Base-by-base conservation (phyloP, 345 rosid species). In the Salix exigua region DNA sequence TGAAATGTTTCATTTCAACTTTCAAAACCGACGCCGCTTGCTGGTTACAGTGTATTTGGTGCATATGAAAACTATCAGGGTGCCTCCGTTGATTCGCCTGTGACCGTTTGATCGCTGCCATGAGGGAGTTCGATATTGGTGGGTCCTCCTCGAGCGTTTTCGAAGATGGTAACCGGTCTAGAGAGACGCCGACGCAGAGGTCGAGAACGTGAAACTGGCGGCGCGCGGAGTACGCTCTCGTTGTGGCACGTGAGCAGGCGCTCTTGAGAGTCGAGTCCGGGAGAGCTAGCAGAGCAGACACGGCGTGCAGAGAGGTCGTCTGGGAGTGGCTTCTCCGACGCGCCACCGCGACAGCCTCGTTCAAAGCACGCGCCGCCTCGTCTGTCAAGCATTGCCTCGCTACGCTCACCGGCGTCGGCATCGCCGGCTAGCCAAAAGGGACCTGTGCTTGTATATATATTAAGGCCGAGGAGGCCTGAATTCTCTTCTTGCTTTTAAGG, bases 81-180 rank as follows among this genome's bases (percentile, higher is more conserved):
- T 88, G 90, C 17, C 97, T 82, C 46, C 97, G 85, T 55, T 95
- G 99, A 70, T 90, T 91, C 31, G 99, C 97, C 80, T 95, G 99
- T 11, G 99, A 91, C 17, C 99, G 88, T 78, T 93, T 93, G 74
- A 95, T 93, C 9, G 99, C 99, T 7, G 99, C 99, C 99, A 95
- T 93, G 73, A 95, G 91, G 1, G 99, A 91, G 83, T 95, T 93
- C 7, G 97, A 93, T 0, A 95, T 78, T 46, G 88, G 94, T 2
- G 92, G 94, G 21, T 83, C 87, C 18, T 87, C 88, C 1, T 23
- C 77, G 61, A 73, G 58, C 18, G 84, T 12, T 21, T 81, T 85
- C 21, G 88, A 80, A 11, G 90, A 82, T 21, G 88, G 87, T 10
- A 88, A 25, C 1, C 92, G 86, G 81, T 88, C 94, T 17, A 90